Conservation (phyloP, 345 rosid genomes). For the Microcos paniculata region DNA sequence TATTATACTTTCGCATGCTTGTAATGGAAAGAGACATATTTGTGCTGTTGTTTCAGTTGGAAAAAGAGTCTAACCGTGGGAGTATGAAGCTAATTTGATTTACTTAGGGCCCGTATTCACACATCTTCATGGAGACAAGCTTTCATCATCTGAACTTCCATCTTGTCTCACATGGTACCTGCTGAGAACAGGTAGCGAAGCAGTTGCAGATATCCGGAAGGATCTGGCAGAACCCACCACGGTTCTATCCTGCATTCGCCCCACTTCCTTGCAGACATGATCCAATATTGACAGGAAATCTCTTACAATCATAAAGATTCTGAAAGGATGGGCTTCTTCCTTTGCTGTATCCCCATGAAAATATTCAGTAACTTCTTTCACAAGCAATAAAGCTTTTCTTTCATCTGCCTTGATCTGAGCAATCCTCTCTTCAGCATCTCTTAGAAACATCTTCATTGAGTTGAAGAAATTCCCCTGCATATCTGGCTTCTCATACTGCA, state of each 20-base stretch:
- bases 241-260: constrained; percentile 76
- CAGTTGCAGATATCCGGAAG: constrained; percentile 71
- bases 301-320: constrained; percentile 90
- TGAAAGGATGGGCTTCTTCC: constrained; percentile 92
- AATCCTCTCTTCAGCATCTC: constrained; percentile 87
- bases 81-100: constrained; percentile 4
- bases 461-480: constrained; percentile 65
- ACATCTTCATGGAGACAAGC: constrained; percentile 63
- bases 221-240: constrained; percentile 83
- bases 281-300: constrained; percentile 79
- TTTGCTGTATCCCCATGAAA: constrained; percentile 83
- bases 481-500: constrained; percentile 67
- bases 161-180: constrained; percentile 63
- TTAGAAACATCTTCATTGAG: constrained; percentile 64
- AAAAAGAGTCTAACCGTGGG: constrained; percentile 11
- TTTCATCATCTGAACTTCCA: constrained; percentile 77
- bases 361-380: constrained; percentile 91
- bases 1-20: constrained; percentile 14
- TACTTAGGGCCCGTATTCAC: constrained; percentile 12
- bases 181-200: constrained; percentile 80
- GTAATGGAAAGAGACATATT: neutral
- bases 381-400: constrained; percentile 67
- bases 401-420: constrained; percentile 63
- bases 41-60: constrained; percentile 15
- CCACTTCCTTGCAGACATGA: constrained; percentile 94